Conservation (phyloP, 2,329 filamentous ascomycete genomes). For the Aschersonia sp. region DNA sequence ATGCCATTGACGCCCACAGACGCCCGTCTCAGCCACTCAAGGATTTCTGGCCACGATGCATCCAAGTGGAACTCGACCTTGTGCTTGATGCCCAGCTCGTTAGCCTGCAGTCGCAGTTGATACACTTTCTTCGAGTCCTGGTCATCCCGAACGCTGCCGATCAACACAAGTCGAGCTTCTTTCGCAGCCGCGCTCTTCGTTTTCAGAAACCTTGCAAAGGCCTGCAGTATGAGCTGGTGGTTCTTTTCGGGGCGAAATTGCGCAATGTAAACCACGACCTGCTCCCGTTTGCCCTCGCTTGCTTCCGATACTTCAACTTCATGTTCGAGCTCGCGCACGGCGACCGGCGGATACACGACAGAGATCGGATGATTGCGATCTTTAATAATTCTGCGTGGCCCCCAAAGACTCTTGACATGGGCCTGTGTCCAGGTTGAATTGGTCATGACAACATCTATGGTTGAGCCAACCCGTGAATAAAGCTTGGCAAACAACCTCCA, state of each 20-base stretch:
- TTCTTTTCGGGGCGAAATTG: constrained; percentile 98
- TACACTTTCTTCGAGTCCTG: constrained; percentile 74
- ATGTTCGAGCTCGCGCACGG: constrained; percentile 68
- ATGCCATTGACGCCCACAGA: constrained; percentile 91
- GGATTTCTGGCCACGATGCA: constrained; percentile 75
- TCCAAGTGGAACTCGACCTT: constrained; percentile 80
- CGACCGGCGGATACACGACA: constrained; percentile 84
- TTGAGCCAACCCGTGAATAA: constrained; percentile 71
- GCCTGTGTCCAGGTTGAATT: constrained; percentile 90
- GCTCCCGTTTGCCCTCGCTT: constrained; percentile 56
- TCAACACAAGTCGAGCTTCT: constrained; percentile 58
- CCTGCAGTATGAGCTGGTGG: constrained; percentile 70
- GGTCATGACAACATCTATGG: constrained; percentile 90
- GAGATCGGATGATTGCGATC: constrained; percentile 40
- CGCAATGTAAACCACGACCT: constrained; percentile 77
- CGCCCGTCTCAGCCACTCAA: constrained; percentile 61
- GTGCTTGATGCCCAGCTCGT: constrained; percentile 75
- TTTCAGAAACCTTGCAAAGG: constrained; percentile 67
- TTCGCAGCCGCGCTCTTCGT: constrained; percentile 32
- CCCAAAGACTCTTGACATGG: constrained; percentile 75
- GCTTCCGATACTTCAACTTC: constrained; percentile 56
- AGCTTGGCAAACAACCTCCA: constrained; percentile 74
- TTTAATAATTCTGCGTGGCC: constrained; percentile 33
- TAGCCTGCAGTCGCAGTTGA: constrained; percentile 69
- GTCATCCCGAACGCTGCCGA: constrained; percentile 85